phyloP scores from a whole-genome alignment of 768 basidiomycete genomes.

The Chalciporus piperatus region DNA sequence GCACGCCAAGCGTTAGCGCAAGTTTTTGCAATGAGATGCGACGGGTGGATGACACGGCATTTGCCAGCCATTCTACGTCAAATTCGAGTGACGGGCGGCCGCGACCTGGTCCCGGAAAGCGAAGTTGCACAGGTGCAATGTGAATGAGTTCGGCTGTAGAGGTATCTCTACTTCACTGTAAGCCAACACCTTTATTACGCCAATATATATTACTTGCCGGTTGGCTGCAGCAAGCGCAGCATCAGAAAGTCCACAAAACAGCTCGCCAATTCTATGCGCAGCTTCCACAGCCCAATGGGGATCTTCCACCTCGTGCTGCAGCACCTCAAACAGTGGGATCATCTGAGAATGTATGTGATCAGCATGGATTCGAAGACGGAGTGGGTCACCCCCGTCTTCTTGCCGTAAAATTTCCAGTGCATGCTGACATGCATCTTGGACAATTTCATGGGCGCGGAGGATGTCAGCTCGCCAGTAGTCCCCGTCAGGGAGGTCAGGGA shows the following conservation, averaged over 20 bases:
- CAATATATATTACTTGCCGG: neutral
- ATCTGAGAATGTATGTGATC: constrained; percentile 10
- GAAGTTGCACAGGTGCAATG: neutral
- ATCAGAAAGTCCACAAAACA: neutral
- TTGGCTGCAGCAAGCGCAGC: neutral
- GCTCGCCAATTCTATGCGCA: neutral
- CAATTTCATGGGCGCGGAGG: constrained; percentile 5
- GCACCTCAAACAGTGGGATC: constrained; percentile 9
- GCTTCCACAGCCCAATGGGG: neutral
- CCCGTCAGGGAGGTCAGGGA: constrained; percentile 10
- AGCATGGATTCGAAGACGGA: constrained; percentile 13
- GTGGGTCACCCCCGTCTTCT: constrained; percentile 11
- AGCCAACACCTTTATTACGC: constrained; percentile 1
- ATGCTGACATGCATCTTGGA: constrained; percentile 7
- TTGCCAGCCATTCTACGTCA: neutral
- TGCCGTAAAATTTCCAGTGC: constrained; percentile 2
- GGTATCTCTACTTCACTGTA: neutral
- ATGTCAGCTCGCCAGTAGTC: constrained; percentile 11
- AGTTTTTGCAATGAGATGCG: neutral
- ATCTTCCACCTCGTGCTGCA: constrained; percentile 7
- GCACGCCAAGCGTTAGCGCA: constrained; percentile 6
- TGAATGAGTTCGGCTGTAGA: neutral
- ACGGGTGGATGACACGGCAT: neutral
- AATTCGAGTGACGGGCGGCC: neutral
- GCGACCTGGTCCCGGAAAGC: no score